Percentiles rank a stretch among this genome's conserved stretches.
These are phyloP conservation scores for Medicago truncatula DNA, from an alignment of 306 rosid species.

Conservation along the genomic window DNA sequence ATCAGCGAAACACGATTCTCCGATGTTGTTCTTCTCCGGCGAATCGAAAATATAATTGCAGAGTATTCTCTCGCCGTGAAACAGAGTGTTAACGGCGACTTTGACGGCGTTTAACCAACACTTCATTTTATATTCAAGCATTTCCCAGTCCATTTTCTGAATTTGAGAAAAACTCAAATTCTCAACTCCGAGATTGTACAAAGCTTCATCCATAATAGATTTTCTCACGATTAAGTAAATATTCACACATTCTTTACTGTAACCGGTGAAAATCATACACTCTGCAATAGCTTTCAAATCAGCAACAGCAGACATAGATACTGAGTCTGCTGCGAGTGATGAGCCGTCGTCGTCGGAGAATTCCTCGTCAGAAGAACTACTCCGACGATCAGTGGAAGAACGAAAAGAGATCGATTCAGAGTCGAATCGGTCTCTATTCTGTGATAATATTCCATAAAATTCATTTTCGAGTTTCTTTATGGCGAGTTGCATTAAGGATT, in stretches of 20 bases:
- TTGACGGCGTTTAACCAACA: constrained; percentile 67
- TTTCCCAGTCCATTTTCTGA: constrained; percentile 75
- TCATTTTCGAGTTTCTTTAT: constrained; percentile 74
- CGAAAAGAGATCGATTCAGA: constrained; percentile 56
- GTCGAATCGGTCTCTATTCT: constrained; percentile 52
- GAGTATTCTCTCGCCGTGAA: constrained; percentile 67
- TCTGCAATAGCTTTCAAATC: constrained; percentile 78
- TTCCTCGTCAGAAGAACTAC: constrained; percentile 64
- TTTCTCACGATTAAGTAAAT: constrained; percentile 59
- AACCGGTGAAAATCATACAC: constrained; percentile 70
- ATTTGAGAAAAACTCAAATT: constrained; percentile 58
- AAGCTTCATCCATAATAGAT: constrained; percentile 69
- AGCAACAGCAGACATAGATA: constrained; percentile 40
- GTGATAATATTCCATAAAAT: constrained; percentile 57
- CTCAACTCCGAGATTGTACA: constrained; percentile 74
- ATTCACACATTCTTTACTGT: constrained; percentile 70
- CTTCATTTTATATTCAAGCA: constrained; percentile 67
- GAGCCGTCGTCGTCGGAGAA: constrained; percentile 53
- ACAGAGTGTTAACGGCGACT: constrained; percentile 56
- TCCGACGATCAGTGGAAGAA: constrained; percentile 43
- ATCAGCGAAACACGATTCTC: constrained; percentile 66
- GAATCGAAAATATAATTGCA: constrained; percentile 60
- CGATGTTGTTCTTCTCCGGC: constrained; percentile 42
- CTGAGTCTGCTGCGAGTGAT: constrained; percentile 36
- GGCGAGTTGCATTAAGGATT: constrained; percentile 69